Evolutionary conservation across 1,284 basidiomycete genomes (phyloP), one percentile per base, ranked within the genome.

Genomic region (Microstroma glucosiphilum): DNA sequence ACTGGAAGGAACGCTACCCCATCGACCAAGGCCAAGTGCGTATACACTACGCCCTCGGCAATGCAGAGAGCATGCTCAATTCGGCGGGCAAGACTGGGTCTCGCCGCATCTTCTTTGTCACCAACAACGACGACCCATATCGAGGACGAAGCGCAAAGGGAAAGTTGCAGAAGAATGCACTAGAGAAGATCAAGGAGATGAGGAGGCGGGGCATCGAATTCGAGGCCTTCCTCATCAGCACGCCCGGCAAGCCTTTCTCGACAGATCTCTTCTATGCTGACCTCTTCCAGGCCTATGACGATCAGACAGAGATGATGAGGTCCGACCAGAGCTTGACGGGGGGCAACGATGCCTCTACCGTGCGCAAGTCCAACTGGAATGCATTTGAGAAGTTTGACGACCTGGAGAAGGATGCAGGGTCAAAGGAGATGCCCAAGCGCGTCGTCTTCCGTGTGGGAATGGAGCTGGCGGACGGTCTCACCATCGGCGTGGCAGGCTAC

Each of bases 171-270:
- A 59, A 61, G 21, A 60, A 63, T 11, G 69, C 64, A 13, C 54
- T 72, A 41, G 69, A 71, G 46, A 71, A 70, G 62, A 70, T 72
- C 65, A 65, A 62, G 41, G 60, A 46, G 25, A 60, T 59, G 61
- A 60, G 26, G 2, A 87, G 91, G 77, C 85, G 88, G 7, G 91
- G 91, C 0, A 87, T 91, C 40, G 85, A 84, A 7, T 83, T 97
- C 57, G 90, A 93, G 72, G 91, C 94, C 0, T 97, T 93, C 80
- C 96, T 97, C 80, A 90, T 98, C 73, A 86, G 86, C 68, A 85
- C 85, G 0, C 51, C 51, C 51, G 84, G 86, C 7, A 86, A 86
- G 69, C 85, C 90, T 59, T 82, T 68, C 59, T 21, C 59, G 57
- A 68, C 88, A 3, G 82, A 85, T 15, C 87, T 85, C 49, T 96